A percentile compares a stretch with the other conserved stretches of the same genome.
Conservation (phyloP, 306 rosid species). For the Cyamopsis tetragonoloba region DNA sequence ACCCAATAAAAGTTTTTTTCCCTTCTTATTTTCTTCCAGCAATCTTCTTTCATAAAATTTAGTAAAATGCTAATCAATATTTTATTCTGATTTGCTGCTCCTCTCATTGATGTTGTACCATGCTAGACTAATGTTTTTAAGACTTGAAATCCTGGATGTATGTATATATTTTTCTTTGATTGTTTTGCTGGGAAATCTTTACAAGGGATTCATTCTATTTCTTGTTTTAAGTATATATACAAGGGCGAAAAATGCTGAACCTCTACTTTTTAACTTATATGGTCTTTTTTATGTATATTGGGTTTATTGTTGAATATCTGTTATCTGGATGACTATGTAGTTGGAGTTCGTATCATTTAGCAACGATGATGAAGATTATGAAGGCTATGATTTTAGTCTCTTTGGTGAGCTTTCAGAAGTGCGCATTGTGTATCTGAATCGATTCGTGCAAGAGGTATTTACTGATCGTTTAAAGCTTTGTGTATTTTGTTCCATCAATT, state of each 20-base stretch:
- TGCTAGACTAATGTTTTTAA: not conserved
- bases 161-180: not conserved
- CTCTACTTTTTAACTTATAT: not conserved
- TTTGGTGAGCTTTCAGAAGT: conserved; percentile 95
- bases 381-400: conserved; percentile 88
- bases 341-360: conserved; percentile 75
- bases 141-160: not conserved
- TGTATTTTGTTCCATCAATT: not conserved
- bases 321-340: conserved; percentile 47
- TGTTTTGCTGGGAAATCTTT: not conserved
- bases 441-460: conserved; percentile 91
- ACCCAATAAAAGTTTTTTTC: not conserved
- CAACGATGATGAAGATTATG: conserved; percentile 75
- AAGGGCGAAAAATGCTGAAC: not conserved
- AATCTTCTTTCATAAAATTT: not conserved
- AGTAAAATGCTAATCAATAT: not conserved
- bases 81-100: not conserved
- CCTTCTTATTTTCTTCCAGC: not conserved
- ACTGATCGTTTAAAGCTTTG: conserved; percentile 1
- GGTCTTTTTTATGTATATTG: conserved; percentile 6
- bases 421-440: conserved; percentile 84
- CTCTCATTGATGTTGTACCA: not conserved
- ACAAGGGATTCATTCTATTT: not conserved
- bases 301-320: conserved; percentile 20
- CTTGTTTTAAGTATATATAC: not conserved